Conservation (phyloP, 495 filamentous ascomycete genomes). For the Xylaria flabelliformis region DNA sequence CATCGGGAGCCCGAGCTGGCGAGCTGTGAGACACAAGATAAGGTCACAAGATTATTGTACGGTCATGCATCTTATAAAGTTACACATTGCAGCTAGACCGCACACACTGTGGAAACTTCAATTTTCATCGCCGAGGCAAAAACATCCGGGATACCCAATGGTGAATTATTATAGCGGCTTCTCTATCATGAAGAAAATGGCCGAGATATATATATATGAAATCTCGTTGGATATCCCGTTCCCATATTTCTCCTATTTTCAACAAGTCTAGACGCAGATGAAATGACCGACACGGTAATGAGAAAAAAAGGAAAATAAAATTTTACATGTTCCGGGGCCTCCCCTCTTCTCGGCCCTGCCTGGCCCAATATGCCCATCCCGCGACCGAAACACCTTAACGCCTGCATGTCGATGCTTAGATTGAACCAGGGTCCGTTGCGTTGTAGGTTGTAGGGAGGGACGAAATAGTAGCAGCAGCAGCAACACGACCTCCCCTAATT, state of each 20-base stretch:
- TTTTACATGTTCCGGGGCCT: not conserved
- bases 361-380: not conserved
- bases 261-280: not conserved
- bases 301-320: not conserved
- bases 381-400: not conserved
- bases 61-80: not conserved
- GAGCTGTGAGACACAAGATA: not conserved
- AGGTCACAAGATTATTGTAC: not conserved
- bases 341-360: not conserved
- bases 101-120: not conserved
- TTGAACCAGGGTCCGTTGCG: not conserved
- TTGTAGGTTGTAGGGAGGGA: not conserved
- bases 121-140: not conserved
- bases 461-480: not conserved
- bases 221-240: not conserved
- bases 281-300: not conserved
- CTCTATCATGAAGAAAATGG: not conserved
- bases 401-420: constrained; percentile 2
- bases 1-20: constrained; percentile 13
- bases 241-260: not conserved
- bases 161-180: not conserved
- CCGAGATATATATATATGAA: not conserved
- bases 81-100: not conserved
- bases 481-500: not conserved
- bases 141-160: not conserved